A percentile compares a stretch with the other conserved stretches of the same genome.
These are phyloP conservation scores for Schizonepeta tenuifolia DNA, from an alignment of 257 asterid genomes.

Conservation along the genomic window DNA sequence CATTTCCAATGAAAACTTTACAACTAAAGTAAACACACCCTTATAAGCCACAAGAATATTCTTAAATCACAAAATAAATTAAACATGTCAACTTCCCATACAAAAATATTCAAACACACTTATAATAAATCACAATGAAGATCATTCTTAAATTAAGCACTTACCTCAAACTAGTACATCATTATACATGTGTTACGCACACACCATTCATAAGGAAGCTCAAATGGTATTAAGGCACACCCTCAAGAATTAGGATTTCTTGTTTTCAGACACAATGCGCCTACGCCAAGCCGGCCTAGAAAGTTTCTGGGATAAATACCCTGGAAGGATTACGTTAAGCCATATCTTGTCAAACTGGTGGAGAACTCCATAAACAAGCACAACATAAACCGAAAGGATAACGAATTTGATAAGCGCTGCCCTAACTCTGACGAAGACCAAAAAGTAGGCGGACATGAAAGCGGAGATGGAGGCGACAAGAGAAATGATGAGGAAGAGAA, in stretches of 20 bases:
- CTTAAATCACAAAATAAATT: too few relatives aligned
- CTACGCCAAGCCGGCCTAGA: background rate
- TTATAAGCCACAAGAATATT: too few relatives aligned
- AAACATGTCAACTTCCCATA: too few relatives aligned
- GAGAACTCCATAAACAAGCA: background rate
- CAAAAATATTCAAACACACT: too few relatives aligned
- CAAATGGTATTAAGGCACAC: too few relatives aligned
- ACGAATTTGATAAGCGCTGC: background rate
- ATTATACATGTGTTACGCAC: too few relatives aligned
- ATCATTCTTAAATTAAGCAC: too few relatives aligned
- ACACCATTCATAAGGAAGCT: too few relatives aligned
- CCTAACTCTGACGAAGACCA: background rate
- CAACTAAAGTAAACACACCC: too few relatives aligned
- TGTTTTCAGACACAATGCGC: background rate
- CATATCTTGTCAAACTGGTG: background rate
- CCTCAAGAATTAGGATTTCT: background rate
- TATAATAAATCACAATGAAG: too few relatives aligned
- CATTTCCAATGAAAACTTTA: too few relatives aligned
- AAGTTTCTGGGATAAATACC: background rate
- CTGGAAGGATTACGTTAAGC: background rate
- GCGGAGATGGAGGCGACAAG: background rate
- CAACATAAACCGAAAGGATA: background rate
- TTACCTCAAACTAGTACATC: too few relatives aligned
- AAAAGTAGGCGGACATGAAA: background rate
- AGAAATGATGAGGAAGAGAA: background rate